These are phyloP conservation scores for Backusella tarrabulga DNA, from an alignment of 192 early-diverging fungal species.

Conservation along the genomic window DNA sequence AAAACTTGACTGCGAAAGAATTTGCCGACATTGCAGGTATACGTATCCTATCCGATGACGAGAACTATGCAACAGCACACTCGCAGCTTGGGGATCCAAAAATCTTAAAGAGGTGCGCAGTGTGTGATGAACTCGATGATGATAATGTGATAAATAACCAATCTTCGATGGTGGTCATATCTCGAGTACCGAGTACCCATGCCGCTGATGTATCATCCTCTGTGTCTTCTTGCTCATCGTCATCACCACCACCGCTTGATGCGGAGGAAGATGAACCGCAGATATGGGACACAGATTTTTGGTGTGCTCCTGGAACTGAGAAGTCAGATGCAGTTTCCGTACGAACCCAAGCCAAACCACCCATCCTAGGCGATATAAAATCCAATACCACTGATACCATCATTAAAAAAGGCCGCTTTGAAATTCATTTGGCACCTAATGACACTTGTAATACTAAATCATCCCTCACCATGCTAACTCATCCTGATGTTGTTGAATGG, in stretches of 20 bases:
- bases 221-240: background rate
- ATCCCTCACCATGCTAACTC: background rate
- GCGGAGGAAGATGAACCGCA: background rate
- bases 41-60: conserved; percentile 23
- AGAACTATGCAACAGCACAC: background rate
- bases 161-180: background rate
- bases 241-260: background rate
- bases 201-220: background rate
- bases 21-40: conserved; percentile 38
- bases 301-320: background rate
- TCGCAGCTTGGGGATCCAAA: background rate
- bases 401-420: conserved; percentile 20
- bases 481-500: conserved; percentile 12
- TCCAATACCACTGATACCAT: background rate
- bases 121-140: background rate
- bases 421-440: conserved; percentile 12
- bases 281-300: background rate
- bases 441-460: background rate
- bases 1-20: conserved; percentile 36
- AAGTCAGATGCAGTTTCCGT: background rate
- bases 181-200: background rate
- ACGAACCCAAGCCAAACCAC: background rate
- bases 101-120: background rate
- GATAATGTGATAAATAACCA: background rate
- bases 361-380: conserved; percentile 19